Evolutionary conservation across 2,329 filamentous ascomycete species (phyloP).

Genomic region (Exophiala xenobiotica): DNA sequence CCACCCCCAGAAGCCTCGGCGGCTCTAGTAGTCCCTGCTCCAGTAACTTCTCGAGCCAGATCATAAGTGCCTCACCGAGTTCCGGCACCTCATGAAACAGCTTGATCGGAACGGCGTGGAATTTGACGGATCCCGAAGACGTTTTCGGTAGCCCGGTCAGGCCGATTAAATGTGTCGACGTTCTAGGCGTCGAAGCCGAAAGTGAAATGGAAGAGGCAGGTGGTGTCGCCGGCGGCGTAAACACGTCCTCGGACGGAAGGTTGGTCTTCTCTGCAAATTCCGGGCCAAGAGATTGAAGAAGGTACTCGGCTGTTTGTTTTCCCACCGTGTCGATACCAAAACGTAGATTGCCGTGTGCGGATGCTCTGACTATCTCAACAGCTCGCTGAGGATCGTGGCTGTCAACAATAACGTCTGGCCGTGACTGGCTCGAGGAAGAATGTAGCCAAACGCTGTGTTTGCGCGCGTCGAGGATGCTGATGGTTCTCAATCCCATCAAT

Average conservation of each 20-base stretch:
- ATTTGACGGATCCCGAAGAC: constrained; percentile 33
- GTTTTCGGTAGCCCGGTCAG: constrained; percentile 66
- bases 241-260: constrained; percentile 15
- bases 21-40: constrained; percentile 57
- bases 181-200: not conserved
- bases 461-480: constrained; percentile 65
- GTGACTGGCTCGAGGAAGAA: constrained; percentile 3
- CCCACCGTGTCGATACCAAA: constrained; percentile 70
- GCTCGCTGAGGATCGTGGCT: constrained; percentile 65
- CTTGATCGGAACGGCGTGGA: constrained; percentile 72
- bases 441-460: constrained; percentile 54
- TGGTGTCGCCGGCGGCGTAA: not conserved
- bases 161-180: constrained; percentile 61
- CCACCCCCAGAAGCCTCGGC: constrained; percentile 60
- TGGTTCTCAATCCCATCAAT: constrained; percentile 63
- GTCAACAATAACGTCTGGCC: constrained; percentile 64
- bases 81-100: constrained; percentile 67
- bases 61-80: constrained; percentile 62
- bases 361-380: constrained; percentile 61
- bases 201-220: not conserved
- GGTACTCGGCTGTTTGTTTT: constrained; percentile 59
- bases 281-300: constrained; percentile 53
- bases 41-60: constrained; percentile 68
- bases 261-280: not conserved
- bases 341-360: constrained; percentile 56